These are phyloP conservation scores for Durio zibethinus DNA, from an alignment of 345 rosid genomes.

Conservation along the genomic window DNA sequence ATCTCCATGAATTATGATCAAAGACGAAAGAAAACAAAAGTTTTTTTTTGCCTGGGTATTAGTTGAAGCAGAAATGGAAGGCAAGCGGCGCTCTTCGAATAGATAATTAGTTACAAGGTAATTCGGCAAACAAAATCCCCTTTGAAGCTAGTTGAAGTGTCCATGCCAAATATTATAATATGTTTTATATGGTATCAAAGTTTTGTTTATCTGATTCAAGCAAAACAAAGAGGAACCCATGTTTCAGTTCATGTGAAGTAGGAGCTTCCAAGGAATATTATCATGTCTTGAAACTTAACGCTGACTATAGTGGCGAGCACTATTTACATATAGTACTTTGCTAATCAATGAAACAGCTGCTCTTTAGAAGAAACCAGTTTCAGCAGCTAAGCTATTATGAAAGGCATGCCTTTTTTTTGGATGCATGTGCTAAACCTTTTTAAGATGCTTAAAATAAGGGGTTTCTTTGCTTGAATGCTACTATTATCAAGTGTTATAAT, in stretches of 20 bases:
- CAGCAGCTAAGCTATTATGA: background rate
- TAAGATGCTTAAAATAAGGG: background rate
- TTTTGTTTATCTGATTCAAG: background rate
- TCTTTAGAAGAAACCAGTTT: background rate
- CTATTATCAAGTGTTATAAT: background rate
- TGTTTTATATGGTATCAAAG: background rate
- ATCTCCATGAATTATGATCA: background rate
- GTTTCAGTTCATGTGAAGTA: constrained; percentile 9
- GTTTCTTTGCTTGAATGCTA: background rate
- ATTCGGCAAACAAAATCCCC: background rate
- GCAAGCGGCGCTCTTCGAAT: constrained; percentile 14
- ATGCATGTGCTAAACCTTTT: background rate
- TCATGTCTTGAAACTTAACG: background rate
- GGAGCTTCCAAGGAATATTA: constrained; percentile 9
- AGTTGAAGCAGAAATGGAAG: background rate
- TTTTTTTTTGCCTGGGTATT: background rate
- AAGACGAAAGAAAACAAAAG: background rate
- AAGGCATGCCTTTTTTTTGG: background rate
- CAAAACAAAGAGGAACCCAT: constrained; percentile 9
- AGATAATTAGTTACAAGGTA: background rate
- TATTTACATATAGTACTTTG: background rate
- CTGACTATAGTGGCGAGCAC: background rate
- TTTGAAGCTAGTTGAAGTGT: constrained; percentile 7
- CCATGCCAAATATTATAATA: constrained; percentile 4
- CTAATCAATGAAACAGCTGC: background rate